Base-by-base conservation (phyloP, 2,329 filamentous ascomycete genomes). In the Nemania serpens region DNA sequence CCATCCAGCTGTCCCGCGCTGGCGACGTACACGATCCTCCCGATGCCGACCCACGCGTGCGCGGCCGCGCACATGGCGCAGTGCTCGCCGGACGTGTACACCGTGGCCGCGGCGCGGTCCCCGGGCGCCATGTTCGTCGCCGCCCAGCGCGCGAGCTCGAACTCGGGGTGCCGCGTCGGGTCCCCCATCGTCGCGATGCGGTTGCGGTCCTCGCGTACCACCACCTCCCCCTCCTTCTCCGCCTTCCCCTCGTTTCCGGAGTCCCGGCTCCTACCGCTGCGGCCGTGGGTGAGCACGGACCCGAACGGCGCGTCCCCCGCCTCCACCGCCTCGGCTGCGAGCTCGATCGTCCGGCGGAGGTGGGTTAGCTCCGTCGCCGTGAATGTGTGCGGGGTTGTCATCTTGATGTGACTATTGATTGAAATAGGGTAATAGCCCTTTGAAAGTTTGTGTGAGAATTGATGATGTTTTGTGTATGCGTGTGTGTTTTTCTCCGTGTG, bases 261-360 rank as follows among this genome's bases (percentile, higher is more conserved):
- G 11, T 13, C 15, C 36, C 36, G 11, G 25, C 7, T 29, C 25
- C 25, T 7, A 4, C 3, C 33, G 29, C 55, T 42, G 17, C 42
- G 13, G 17, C 20, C 29, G 37, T 46, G 34, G 10, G 61, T 62
- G 2, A 66, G 62, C 2, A 69, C 61, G 10, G 66, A 68, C 4
- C 68, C 66, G 51, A 69, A 69, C 18, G 68, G 68, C 10, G 62
- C 65, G 46, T 69, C 68, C 15, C 68, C 71, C 2, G 71, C 60
- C 0, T 66, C 66, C 1, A 67, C 64, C 3, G 68, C 66, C 34
- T 75, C 69, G 1, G 66, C 65, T 0, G 75, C 74, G 0, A 76
- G 58, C 3, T 68, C 73, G 42, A 75, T 69, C 46, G 66, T 67
- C 5, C 68, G 68, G 12, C 62, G 63, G 42, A 69, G 65, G 45